phyloP scores from a whole-genome alignment of 352 stramenopile species.

The Pythium sukuiense region DNA sequence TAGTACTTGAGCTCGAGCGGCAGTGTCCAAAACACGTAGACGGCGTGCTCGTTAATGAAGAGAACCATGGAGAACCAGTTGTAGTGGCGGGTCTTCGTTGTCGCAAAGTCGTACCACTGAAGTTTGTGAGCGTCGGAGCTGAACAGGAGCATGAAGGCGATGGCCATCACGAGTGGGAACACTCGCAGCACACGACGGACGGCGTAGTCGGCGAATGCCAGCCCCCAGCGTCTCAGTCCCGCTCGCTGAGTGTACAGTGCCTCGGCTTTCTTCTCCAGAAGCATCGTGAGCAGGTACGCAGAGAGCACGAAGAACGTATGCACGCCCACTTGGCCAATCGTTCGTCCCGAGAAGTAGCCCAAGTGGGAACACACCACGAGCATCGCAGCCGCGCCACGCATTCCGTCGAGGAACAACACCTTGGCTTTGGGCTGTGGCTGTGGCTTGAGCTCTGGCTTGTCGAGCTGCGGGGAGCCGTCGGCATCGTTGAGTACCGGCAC shows the following conservation, averaged over 20 bases:
- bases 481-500: too few species aligned
- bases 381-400: slow-evolving; percentile 29
- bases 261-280: slow-evolving; percentile 50
- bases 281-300: slow-evolving; percentile 50
- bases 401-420: slow-evolving; percentile 34
- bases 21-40: not conserved
- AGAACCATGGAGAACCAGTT: slow-evolving; percentile 27
- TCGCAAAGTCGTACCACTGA: too few species aligned
- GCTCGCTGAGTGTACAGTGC: slow-evolving; percentile 32
- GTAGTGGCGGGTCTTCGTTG: not conserved
- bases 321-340: slow-evolving; percentile 39
- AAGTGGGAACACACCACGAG: slow-evolving; percentile 25
- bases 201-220: slow-evolving; percentile 44
- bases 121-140: too few species aligned
- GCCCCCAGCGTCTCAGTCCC: slow-evolving; percentile 30
- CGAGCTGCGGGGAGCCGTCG: too few species aligned
- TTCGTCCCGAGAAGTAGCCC: slow-evolving; percentile 28
- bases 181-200: slow-evolving; percentile 46
- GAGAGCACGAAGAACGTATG: slow-evolving; percentile 62
- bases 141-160: slow-evolving; percentile 18
- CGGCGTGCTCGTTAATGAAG: slow-evolving; percentile 32
- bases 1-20: slow-evolving; percentile 2
- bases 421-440: slow-evolving; percentile 6
- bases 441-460: too few species aligned
- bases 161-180: slow-evolving; percentile 46